A percentile compares a stretch with the other conserved stretches of the same genome.
phyloP scores from a whole-genome alignment of 371 early-diverging fungal genomes.

The Apophysomyces variabilis region DNA sequence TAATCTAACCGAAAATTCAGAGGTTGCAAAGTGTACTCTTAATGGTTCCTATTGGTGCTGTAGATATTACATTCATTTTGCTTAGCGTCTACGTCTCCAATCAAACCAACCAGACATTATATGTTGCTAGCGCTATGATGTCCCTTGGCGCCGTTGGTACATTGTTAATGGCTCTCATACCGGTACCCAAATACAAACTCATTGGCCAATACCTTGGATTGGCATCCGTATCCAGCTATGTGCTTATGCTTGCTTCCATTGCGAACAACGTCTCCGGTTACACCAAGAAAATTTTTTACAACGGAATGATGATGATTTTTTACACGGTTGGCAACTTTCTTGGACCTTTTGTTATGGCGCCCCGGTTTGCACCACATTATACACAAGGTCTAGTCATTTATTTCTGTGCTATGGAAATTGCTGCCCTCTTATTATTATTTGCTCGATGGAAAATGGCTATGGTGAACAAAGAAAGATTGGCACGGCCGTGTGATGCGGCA shows the following conservation, averaged over 20 bases:
- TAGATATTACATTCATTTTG: slow-evolving; percentile 38
- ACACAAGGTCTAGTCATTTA: slow-evolving; percentile 24
- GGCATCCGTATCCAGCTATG: slow-evolving; percentile 35
- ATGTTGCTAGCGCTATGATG: slow-evolving; percentile 31
- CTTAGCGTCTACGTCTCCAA: slow-evolving; percentile 20
- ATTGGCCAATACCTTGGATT: slow-evolving; percentile 37
- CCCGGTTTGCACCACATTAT: slow-evolving; percentile 19
- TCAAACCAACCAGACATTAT: slow-evolving; percentile 29
- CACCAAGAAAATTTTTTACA: slow-evolving; percentile 35
- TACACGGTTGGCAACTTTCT: slow-evolving; percentile 32
- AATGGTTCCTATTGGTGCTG: slow-evolving; percentile 33
- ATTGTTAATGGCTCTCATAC: slow-evolving; percentile 35
- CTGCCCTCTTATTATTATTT: slow-evolving; percentile 18
- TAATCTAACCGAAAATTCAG: slow-evolving; percentile 15
- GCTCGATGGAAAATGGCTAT: slow-evolving; percentile 31
- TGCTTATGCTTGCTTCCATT: slow-evolving; percentile 31
- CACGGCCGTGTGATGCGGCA: slow-evolving; percentile 9
- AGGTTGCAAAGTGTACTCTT: slow-evolving; percentile 38
- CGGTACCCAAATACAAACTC: slow-evolving; percentile 30
- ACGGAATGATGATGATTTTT: slow-evolving; percentile 37
- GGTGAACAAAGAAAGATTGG: slow-evolving; percentile 26
- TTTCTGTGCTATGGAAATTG: slow-evolving; percentile 13
- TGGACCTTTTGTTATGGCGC: slow-evolving; percentile 31
- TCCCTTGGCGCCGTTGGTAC: slow-evolving; percentile 35
- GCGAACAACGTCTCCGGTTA: slow-evolving; percentile 31